Evolutionary conservation across 1,284 basidiomycete species (phyloP).

Genomic region (Leccinum variabile): DNA sequence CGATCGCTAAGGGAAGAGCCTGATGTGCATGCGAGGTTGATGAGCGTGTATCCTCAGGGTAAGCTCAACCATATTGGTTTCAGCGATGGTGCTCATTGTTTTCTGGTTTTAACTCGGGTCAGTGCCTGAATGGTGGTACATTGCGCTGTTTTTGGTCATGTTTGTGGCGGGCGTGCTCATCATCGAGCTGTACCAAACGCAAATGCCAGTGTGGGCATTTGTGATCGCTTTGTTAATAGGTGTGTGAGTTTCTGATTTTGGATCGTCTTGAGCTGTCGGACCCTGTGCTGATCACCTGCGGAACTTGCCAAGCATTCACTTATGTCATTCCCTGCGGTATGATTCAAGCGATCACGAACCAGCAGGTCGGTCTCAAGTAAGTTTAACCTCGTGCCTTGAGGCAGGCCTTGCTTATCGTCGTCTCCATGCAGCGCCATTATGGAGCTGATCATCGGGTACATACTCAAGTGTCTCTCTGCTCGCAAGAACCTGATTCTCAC

Average conservation of each 20-base stretch:
- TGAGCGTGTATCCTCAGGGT: conserved; percentile 70
- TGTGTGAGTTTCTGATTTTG: conserved; percentile 2
- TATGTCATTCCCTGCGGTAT: conserved; percentile 49
- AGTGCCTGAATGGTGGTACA: conserved; percentile 38
- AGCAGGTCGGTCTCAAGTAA: conserved; percentile 43
- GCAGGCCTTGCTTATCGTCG: neutral
- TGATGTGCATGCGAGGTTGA: conserved; percentile 75
- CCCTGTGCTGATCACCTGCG: neutral
- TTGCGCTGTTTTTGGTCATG: conserved; percentile 39
- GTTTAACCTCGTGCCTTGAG: conserved; percentile 3
- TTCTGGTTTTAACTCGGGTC: neutral
- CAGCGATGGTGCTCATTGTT: conserved; percentile 28
- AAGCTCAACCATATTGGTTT: conserved; percentile 36
- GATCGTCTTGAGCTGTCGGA: neutral
- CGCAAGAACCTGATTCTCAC: neutral
- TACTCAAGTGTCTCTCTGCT: neutral
- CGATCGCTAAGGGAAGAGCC: conserved; percentile 60
- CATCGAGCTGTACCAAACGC: conserved; percentile 57
- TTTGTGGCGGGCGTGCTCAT: conserved; percentile 56
- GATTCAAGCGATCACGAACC: conserved; percentile 46
- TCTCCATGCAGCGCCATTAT: conserved; percentile 38
- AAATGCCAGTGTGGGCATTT: conserved; percentile 58
- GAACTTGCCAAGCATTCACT: conserved; percentile 36
- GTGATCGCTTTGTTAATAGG: conserved; percentile 43
- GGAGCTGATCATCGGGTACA: conserved; percentile 49